These are phyloP conservation scores for Chondrus crispus DNA, from an alignment of 23 red algal species.

Conservation along the genomic window DNA sequence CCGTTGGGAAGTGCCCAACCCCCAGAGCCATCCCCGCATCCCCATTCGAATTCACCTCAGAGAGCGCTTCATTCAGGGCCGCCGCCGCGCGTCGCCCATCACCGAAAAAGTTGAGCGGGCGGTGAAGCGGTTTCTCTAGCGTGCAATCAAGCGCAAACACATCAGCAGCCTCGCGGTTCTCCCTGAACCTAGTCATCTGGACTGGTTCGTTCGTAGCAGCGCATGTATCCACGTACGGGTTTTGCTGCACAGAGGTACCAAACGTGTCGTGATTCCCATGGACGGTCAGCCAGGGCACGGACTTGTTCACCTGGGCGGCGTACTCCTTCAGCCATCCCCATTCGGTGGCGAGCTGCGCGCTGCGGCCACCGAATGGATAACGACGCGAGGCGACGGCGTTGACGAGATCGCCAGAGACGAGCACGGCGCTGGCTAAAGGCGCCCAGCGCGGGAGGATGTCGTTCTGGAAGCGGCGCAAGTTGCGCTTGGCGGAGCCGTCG, in stretches of 20 bases:
- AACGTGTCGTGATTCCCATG: conserved; percentile 63
- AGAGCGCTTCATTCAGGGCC: no score
- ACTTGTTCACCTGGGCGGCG: conserved; percentile 6
- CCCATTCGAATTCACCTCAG: no score
- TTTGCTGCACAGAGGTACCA: background rate
- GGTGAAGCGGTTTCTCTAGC: conserved; percentile 31
- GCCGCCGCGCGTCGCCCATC: background rate
- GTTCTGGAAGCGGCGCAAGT: background rate
- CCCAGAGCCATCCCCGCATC: no score
- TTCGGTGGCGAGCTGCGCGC: conserved; percentile 29
- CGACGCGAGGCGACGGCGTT: conserved; percentile 21
- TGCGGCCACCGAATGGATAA: conserved; percentile 26
- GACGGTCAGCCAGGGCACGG: conserved; percentile 42
- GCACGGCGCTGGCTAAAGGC: background rate
- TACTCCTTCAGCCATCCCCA: conserved; percentile 20
- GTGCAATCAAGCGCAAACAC: conserved; percentile 38
- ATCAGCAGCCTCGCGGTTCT: no score
- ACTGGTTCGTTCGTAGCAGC: background rate
- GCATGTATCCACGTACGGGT: background rate
- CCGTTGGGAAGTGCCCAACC: conserved; percentile 35
- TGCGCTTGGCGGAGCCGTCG: conserved; percentile 24
- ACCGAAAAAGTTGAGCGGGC: conserved; percentile 67
- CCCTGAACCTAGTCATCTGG: background rate
- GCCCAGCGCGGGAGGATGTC: conserved; percentile 13
- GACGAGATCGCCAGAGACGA: conserved; percentile 59